These are phyloP conservation scores for Agaricus subrufescens DNA, from an alignment of 768 basidiomycete species.

Conservation along the genomic window DNA sequence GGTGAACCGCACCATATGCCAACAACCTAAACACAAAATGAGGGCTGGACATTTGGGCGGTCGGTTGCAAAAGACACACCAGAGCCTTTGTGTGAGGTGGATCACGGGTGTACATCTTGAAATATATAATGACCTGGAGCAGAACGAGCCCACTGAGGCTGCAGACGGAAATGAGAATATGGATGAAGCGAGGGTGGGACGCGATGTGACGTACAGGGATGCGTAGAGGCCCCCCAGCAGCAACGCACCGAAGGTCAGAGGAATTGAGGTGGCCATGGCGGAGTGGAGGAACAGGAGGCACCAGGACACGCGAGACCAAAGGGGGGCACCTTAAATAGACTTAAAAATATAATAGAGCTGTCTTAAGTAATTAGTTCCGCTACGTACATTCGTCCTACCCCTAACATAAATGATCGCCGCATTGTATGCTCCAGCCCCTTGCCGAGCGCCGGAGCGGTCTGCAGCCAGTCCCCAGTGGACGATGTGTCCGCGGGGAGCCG, in stretches of 20 bases:
- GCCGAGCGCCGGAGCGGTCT: too few relatives aligned
- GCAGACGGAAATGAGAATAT: background rate
- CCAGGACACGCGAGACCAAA: background rate
- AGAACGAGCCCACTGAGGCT: slow-evolving; percentile 27
- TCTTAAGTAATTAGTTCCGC: too few relatives aligned
- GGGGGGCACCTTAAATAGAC: background rate
- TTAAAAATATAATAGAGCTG: background rate
- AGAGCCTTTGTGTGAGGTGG: slow-evolving; percentile 19
- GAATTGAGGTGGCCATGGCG: slow-evolving; percentile 18
- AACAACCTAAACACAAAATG: slow-evolving; percentile 21
- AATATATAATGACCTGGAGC: slow-evolving; percentile 30
- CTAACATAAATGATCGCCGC: too few relatives aligned
- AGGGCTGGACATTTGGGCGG: background rate
- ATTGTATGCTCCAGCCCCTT: too few relatives aligned
- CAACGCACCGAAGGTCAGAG: slow-evolving; percentile 32
- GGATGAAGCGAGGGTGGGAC: background rate
- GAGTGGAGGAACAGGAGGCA: slow-evolving; percentile 1
- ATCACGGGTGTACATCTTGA: slow-evolving; percentile 29
- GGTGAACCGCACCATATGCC: slow-evolving; percentile 24
- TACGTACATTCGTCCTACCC: too few relatives aligned
- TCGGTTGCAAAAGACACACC: slow-evolving; percentile 16
- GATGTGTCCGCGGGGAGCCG: too few relatives aligned
- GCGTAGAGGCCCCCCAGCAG: slow-evolving; percentile 33
- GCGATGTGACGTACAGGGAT: slow-evolving; percentile 22
- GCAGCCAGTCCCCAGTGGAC: too few relatives aligned